phyloP scores from a whole-genome alignment of 441 rosid species.

The Adansonia grandidieri region DNA sequence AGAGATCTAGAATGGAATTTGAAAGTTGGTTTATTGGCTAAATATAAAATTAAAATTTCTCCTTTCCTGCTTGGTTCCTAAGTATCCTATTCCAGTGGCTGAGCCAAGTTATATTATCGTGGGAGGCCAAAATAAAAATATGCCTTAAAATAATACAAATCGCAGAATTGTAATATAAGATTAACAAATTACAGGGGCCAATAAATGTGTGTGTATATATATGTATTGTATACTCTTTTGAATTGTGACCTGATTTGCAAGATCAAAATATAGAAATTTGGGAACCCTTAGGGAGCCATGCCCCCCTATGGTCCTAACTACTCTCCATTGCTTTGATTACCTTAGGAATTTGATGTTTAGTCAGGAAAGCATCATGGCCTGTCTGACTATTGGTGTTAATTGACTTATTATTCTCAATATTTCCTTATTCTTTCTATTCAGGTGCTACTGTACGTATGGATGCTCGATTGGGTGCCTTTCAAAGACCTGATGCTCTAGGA shows the following conservation, averaged over 20 bases:
- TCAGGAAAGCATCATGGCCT: not conserved
- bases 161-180: not conserved
- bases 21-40: constrained; percentile 2
- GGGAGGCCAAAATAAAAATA: not conserved
- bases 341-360: constrained; percentile 4
- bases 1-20: constrained; percentile 7
- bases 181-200: not conserved
- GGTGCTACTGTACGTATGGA: constrained; percentile 52
- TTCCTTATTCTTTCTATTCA: constrained; percentile 34
- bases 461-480: constrained; percentile 43
- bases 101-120: not conserved
- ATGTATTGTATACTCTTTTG: not conserved
- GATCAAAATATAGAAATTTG: not conserved
- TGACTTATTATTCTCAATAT: constrained; percentile 16
- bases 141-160: not conserved
- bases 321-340: not conserved
- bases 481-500: constrained; percentile 45
- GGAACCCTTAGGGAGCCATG: not conserved
- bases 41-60: not conserved
- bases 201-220: not conserved
- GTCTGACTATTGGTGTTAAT: not conserved
- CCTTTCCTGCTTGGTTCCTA: not conserved
- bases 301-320: not conserved
- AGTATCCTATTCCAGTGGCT: not conserved
- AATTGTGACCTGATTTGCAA: not conserved